Base-by-base conservation (phyloP, 441 rosid species). In the Pelargonium exstipulatum region DNA sequence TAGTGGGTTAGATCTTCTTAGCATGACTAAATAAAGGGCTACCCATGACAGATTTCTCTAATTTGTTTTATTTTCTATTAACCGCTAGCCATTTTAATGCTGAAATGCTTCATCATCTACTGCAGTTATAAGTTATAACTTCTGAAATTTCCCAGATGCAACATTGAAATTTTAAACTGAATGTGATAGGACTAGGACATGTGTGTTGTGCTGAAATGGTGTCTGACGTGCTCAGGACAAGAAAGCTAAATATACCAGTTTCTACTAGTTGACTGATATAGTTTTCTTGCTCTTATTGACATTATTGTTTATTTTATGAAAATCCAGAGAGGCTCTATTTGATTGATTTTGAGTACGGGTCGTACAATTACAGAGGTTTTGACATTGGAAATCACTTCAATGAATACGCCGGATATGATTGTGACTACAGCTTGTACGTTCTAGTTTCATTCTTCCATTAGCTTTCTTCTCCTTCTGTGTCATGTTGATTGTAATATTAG, bases 381-480 rank as follows among this genome's bases (percentile, higher is more conserved):
- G 99, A 92, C 82, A 89, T 95, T 17, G 99, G 96, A 72, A 92
- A 92, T 77, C 98, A 92, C 88, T 92, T 95, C 91, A 89, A 83
- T 63, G 99, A 92, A 83, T 95, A 88, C 68, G 97, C 92, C 57
- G 98, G 96, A 82, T 90, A 90, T 73, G 97, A 95, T 76, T 95
- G 99, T 70, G 94, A 95, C 80, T 95, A 89, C 82, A 85, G 79
- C 81, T 71, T 87, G 98, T 95, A 87, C 17, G 92, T 73, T 66
- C 53, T 64, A 17, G 76, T 64, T 69, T 49, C 53, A 42, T 72
- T 73, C 63, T 68, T 49, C 42, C 40, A 5, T 35, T 26, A 35
- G 24, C 17, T 45, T 18, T 22, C 14, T 16, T 77, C 24, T 73
- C 62, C 58, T 68, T 71, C n/a, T 66, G 14, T 58, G 29, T 45